Percentiles rank a stretch among this genome's conserved stretches.
Evolutionary conservation across 306 rosid species (phyloP).

Genomic region (Prunus padus): DNA sequence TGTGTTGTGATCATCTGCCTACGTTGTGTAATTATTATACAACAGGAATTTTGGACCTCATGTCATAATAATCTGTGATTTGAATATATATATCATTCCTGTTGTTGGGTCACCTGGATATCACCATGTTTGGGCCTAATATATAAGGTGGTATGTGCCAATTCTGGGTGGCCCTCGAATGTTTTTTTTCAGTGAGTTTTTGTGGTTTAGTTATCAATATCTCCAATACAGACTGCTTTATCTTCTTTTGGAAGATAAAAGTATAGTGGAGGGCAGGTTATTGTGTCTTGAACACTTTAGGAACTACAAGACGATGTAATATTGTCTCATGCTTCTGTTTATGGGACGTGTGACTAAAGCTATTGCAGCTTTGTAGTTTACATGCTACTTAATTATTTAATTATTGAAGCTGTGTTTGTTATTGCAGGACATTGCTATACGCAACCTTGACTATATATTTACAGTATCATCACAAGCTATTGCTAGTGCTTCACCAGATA

Average conservation of each 20-base stretch:
- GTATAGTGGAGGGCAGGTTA: neutral
- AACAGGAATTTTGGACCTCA: neutral
- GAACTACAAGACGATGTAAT: neutral
- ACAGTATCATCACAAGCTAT: slow-evolving; percentile 67
- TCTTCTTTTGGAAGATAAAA: neutral
- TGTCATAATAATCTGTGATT: neutral
- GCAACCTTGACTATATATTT: slow-evolving; percentile 82
- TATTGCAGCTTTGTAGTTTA: neutral
- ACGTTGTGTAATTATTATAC: neutral
- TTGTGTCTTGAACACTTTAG: neutral
- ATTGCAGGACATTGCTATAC: slow-evolving; percentile 78
- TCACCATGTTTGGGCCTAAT: neutral
- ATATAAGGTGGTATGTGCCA: neutral
- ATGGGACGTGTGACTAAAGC: neutral
- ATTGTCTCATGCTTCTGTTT: neutral
- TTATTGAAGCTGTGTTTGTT: slow-evolving; percentile 16
- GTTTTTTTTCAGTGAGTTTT: too few relatives aligned
- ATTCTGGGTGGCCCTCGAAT: neutral
- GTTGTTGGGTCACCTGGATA: neutral
- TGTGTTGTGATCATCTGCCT: neutral
- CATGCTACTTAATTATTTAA: slow-evolving; percentile 1
- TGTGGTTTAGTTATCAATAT: neutral
- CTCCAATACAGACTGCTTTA: neutral
- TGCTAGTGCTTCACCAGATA: slow-evolving; percentile 62
- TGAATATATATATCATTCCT: too few relatives aligned